Evolutionary conservation across 805 yeast genomes (phyloP), one percentile per base, ranked within the genome.

Genomic region (Ogataea trehalophila): DNA sequence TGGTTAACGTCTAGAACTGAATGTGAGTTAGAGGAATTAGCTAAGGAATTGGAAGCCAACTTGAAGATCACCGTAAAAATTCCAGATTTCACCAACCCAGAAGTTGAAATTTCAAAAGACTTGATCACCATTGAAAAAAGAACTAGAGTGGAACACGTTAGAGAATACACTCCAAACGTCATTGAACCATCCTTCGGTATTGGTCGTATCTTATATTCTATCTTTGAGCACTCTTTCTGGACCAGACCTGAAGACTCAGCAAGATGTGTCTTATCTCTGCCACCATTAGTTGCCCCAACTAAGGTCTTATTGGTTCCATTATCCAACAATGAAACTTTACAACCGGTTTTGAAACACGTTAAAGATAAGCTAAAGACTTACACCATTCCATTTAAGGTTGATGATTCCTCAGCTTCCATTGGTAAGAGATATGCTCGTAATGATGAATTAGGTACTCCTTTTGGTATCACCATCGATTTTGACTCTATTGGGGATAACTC

Each of bases 171-270:
- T 56, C 99, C 99, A 53, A 90, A 87, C 66, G 99, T 94, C 52
- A 94, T 94, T 62, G 99, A 94, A 74, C 99, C 99, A 53, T 94
- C 99, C 6, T 94, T 94, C 64, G 99, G 99, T 80, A 85, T 94
- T 66, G 99, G 99, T 51, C 91, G 99, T 75, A 89, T 95, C 68
- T 75, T 94, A 56, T 94, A 94, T 74, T 80, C 96, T 37, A 70
- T 92, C 57, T 87, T 91, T 62, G 99, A 94, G 75, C 99, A 94
- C 71, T 77, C 80, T 44, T 94, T 85, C 86, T 94, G 97, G 96
- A 71, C 85, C 46, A 85, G 99, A 72, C 89, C 95, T 17, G 97
- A 87, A 66, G 89, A 87, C 57, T 79, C 83, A 53, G 84, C 87
- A 49, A 91, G 96, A 71, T 83, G 92, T 62, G 76, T 72, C 33